phyloP scores from a whole-genome alignment of 169 alveolate species.

The Plasmodium vivax region DNA sequence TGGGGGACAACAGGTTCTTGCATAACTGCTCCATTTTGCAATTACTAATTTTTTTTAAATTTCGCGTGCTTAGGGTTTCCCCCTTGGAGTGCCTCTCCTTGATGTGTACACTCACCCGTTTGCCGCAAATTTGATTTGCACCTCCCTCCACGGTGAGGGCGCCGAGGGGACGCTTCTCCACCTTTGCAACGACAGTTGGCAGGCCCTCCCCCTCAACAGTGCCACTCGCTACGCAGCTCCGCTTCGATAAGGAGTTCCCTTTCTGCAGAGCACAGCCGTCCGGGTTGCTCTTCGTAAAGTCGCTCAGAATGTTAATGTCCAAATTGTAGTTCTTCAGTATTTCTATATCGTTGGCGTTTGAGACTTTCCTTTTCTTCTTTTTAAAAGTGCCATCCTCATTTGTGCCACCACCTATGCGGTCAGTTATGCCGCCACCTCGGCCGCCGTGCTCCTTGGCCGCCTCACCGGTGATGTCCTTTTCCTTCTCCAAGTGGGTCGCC shows the following conservation, averaged over 20 bases:
- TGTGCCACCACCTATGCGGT: background rate
- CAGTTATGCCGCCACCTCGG: background rate
- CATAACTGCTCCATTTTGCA: background rate
- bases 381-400: background rate
- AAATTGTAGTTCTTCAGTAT: conserved; percentile 28
- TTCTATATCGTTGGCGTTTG: background rate
- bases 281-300: conserved; percentile 1
- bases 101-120: background rate
- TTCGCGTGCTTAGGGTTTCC: background rate
- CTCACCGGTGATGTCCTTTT: background rate
- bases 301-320: conserved; percentile 31
- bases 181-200: background rate
- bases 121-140: background rate
- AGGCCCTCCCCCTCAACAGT: background rate
- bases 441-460: background rate
- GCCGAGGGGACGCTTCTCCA: background rate
- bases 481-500: background rate
- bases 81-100: background rate
- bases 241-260: background rate
- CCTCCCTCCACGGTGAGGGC: background rate
- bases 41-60: background rate
- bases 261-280: background rate
- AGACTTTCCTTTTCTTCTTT: conserved; percentile 15
- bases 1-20: background rate
- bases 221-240: background rate